Conservation (phyloP, 257 asterid species). For the Nyctanthes arbortristis region DNA sequence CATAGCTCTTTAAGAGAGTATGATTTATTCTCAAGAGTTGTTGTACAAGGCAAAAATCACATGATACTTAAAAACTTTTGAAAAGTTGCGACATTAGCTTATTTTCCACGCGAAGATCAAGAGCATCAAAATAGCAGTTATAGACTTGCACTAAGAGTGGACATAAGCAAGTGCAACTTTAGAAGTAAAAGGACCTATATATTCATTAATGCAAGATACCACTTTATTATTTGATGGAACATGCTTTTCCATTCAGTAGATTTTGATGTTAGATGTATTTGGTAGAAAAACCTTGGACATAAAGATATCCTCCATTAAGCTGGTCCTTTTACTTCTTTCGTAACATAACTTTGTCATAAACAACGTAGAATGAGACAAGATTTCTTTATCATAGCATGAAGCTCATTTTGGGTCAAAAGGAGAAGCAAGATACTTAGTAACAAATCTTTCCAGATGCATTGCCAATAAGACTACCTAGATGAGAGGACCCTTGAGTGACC, state of each 20-base stretch:
- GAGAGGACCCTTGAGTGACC: constrained; percentile 92
- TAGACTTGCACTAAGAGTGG: not conserved
- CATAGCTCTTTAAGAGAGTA: not conserved
- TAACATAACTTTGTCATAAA: not conserved
- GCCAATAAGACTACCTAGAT: constrained; percentile 50
- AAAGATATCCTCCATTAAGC: not conserved
- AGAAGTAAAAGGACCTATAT: too few species aligned
- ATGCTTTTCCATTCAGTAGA: not conserved
- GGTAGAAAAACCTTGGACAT: not conserved
- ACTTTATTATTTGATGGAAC: not conserved
- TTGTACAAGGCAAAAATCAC: too few species aligned
- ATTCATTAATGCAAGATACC: not conserved
- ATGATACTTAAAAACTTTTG: not conserved
- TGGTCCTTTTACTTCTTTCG: not conserved
- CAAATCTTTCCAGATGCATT: constrained; percentile 14
- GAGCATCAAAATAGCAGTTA: not conserved
- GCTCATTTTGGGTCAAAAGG: not conserved
- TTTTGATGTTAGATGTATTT: not conserved
- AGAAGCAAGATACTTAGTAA: not conserved
- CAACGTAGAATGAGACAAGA: not conserved
- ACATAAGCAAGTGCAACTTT: not conserved
- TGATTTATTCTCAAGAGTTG: too few species aligned
- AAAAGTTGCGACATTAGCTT: not conserved
- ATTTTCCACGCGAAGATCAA: too few species aligned
- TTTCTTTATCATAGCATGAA: not conserved